Conservation (phyloP, 2,329 filamentous ascomycete species). For the Coniochaeta sp. region DNA sequence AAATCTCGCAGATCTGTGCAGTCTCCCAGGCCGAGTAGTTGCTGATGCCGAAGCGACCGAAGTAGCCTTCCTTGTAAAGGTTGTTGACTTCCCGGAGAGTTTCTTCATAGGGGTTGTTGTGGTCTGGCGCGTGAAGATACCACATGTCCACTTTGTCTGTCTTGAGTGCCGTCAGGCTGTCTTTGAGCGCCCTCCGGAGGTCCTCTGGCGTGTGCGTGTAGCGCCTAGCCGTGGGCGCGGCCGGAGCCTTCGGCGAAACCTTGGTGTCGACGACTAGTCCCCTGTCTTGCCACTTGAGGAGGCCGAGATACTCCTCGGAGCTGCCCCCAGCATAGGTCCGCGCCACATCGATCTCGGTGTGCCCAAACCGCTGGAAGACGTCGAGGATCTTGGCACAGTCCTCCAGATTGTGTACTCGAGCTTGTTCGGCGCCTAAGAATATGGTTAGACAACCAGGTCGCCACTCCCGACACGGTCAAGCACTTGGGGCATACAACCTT, state of each 20-base stretch:
- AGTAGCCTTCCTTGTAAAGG: conserved; percentile 31
- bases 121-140: conserved; percentile 43
- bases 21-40: conserved; percentile 4
- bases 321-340: conserved; percentile 55
- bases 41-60: conserved; percentile 2
- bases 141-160: conserved; percentile 20
- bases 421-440: neutral
- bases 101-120: conserved; percentile 33
- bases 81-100: conserved; percentile 38
- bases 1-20: conserved; percentile 26
- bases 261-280: conserved; percentile 34
- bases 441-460: too few species aligned
- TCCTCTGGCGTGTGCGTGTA: conserved; percentile 17
- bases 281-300: conserved; percentile 27
- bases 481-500: neutral
- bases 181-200: conserved; percentile 22
- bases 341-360: conserved; percentile 64
- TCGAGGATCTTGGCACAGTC: conserved; percentile 38
- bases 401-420: neutral
- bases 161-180: conserved; percentile 28
- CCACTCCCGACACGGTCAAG: too few species aligned
- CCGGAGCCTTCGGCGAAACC: conserved; percentile 21
- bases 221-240: conserved; percentile 6
- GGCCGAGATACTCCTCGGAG: conserved; percentile 47
- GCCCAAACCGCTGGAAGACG: conserved; percentile 56